A percentile compares a stretch with the other conserved stretches of the same genome.
Evolutionary conservation across 768 basidiomycete genomes (phyloP).

Genomic region (Trametes meyenii): DNA sequence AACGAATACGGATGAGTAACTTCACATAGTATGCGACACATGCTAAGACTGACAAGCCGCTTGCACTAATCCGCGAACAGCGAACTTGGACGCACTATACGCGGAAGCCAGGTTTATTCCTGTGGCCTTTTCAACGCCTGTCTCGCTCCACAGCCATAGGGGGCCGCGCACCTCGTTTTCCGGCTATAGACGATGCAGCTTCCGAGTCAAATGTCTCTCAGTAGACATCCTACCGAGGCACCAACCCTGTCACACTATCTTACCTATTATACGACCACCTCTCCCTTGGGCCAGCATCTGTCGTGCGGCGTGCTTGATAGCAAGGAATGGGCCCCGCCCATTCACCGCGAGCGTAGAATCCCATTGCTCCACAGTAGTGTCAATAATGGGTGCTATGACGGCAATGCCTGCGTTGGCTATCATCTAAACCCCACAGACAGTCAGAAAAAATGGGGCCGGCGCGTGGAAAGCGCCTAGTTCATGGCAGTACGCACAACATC

Average conservation of each 20-base stretch:
- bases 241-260: neutral
- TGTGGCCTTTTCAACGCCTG: neutral
- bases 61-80: constrained; percentile 31
- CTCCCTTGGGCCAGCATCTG: constrained; percentile 45
- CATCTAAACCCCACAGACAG: constrained; percentile 24
- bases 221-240: no score
- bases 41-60: constrained; percentile 6
- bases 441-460: neutral
- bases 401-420: constrained; percentile 32
- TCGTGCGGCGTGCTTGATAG: constrained; percentile 42
- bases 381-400: constrained; percentile 8
- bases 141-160: neutral
- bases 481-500: constrained; percentile 47
- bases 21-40: neutral
- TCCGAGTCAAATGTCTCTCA: neutral
- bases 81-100: constrained; percentile 32
- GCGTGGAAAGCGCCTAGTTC: neutral
- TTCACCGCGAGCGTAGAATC: constrained; percentile 35
- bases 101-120: constrained; percentile 6
- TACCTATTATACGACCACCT: constrained; percentile 44
- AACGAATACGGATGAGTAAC: neutral
- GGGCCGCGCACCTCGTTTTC: constrained; percentile 21
- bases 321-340: constrained; percentile 37
- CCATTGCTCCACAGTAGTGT: constrained; percentile 12
- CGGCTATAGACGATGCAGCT: constrained; percentile 25